Evolutionary conservation across 495 filamentous ascomycete genomes (phyloP).

Genomic region (Rhizodiscina lignyota): DNA sequence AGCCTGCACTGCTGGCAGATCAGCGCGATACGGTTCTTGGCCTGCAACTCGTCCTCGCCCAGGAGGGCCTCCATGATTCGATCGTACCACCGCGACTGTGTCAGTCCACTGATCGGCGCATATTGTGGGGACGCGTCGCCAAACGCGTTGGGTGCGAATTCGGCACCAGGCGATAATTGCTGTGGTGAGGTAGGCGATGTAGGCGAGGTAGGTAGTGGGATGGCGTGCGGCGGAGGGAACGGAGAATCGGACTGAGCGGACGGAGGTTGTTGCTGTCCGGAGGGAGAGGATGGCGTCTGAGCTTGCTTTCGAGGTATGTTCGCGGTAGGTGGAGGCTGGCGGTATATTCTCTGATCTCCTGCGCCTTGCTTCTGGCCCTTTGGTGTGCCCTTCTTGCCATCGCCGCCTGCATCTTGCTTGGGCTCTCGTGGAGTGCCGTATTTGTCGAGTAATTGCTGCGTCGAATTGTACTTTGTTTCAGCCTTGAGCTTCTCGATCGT

Average conservation of each 20-base stretch:
- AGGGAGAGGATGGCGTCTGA: slow-evolving; percentile 10
- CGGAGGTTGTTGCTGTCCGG: slow-evolving; percentile 8
- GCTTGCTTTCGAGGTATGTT: slow-evolving; percentile 39
- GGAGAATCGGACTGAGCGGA: slow-evolving; percentile 6
- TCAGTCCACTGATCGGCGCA: slow-evolving; percentile 27
- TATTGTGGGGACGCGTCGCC: slow-evolving; percentile 22
- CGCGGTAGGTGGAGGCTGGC: slow-evolving; percentile 37
- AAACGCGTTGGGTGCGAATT: slow-evolving; percentile 48
- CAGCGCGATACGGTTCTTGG: slow-evolving; percentile 78
- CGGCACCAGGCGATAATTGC: slow-evolving; percentile 16
- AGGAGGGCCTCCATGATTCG: slow-evolving; percentile 80
- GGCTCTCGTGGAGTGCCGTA: slow-evolving; percentile 40
- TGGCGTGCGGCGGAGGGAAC: slow-evolving; percentile 9
- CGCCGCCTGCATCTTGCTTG: slow-evolving; percentile 17
- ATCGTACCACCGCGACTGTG: slow-evolving; percentile 74
- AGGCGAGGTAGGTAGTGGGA: slow-evolving; percentile 12
- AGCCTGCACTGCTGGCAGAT: slow-evolving; percentile 72
- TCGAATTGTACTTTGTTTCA: slow-evolving; percentile 89
- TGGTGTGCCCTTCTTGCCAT: slow-evolving; percentile 6
- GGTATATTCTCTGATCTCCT: slow-evolving; percentile 11
- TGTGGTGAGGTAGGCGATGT: slow-evolving; percentile 5
- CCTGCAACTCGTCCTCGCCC: slow-evolving; percentile 85
- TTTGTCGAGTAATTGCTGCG: slow-evolving; percentile 82
- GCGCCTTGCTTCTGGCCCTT: slow-evolving; percentile 9
- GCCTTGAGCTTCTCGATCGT: slow-evolving; percentile 90